phyloP scores from a whole-genome alignment of 208 protist genomes.

The Porcisia hertigi region DNA sequence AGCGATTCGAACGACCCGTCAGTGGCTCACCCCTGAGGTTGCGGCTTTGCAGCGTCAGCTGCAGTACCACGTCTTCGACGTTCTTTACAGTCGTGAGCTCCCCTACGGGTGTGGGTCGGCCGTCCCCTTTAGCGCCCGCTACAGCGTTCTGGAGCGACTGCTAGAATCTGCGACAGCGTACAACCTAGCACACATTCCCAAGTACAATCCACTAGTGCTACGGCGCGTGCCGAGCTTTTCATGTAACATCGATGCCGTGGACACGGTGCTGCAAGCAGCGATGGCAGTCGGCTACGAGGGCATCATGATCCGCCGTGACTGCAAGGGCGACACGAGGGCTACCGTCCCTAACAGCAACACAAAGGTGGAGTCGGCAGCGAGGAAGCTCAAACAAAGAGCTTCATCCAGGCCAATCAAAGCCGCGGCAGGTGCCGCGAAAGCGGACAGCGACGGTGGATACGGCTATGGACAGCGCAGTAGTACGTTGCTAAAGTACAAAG shows the following conservation, averaged over 20 bases:
- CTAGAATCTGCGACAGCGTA: constrained; percentile 21
- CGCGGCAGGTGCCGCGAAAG: not conserved
- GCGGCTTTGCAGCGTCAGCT: constrained; percentile 62
- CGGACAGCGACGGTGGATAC: constrained; percentile 49
- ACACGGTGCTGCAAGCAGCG: constrained; percentile 42
- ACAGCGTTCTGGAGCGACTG: constrained; percentile 39
- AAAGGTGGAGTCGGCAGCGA: constrained; percentile 9
- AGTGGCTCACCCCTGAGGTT: constrained; percentile 51
- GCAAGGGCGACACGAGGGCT: not conserved
- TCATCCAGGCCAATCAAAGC: not conserved
- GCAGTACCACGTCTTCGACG: constrained; percentile 89
- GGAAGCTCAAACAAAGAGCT: not conserved
- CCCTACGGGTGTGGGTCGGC: constrained; percentile 9
- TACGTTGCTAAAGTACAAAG: constrained; percentile 89
- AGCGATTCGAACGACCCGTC: constrained; percentile 76
- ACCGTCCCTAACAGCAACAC: constrained; percentile 1
- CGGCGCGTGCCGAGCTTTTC: constrained; percentile 51
- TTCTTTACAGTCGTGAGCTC: constrained; percentile 65
- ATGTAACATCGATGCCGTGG: constrained; percentile 37
- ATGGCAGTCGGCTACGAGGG: constrained; percentile 83
- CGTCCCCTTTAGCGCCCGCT: constrained; percentile 52
- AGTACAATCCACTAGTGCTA: constrained; percentile 40
- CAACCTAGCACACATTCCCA: constrained; percentile 16
- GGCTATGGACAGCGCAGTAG: constrained; percentile 79
- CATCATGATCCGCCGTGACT: constrained; percentile 78